Evolutionary conservation across 331 rosid genomes (phyloP).

Genomic region (Spiraea crenata): DNA sequence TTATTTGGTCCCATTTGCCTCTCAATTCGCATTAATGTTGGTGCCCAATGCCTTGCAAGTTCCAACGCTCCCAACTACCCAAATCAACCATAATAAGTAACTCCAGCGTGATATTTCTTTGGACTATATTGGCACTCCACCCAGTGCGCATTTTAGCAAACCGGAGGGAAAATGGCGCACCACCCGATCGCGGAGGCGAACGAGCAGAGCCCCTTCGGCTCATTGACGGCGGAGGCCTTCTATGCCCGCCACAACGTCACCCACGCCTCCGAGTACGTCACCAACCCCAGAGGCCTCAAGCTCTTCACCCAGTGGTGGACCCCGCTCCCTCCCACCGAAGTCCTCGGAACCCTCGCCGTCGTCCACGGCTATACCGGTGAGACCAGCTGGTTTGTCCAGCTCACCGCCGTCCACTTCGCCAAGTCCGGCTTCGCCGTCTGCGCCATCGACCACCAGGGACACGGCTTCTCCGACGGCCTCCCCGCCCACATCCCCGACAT

Average conservation of each 20-base stretch:
- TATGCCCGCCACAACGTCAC: conserved; percentile 71
- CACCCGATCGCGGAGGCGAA: conserved; percentile 84
- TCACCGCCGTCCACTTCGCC: conserved; percentile 74
- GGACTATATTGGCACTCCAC: too few species aligned
- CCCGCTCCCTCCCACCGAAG: conserved; percentile 58
- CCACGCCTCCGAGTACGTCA: conserved; percentile 67
- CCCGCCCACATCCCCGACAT: conserved; percentile 74
- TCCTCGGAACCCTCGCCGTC: conserved; percentile 59
- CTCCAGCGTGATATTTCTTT: too few species aligned
- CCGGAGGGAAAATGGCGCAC: conserved; percentile 49
- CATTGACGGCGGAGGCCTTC: conserved; percentile 62
- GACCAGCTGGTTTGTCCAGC: conserved; percentile 90
- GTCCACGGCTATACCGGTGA: conserved; percentile 97
- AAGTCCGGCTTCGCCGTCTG: conserved; percentile 80
- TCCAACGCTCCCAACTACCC: too few species aligned
- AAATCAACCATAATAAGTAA: too few species aligned
- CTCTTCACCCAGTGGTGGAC: conserved; percentile 94
- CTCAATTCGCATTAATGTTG: too few species aligned
- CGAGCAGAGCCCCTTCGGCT: conserved; percentile 75
- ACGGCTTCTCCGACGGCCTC: conserved; percentile 98
- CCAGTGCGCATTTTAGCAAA: conserved; percentile 15
- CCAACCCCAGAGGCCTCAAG: conserved; percentile 66
- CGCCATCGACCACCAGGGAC: conserved; percentile 97
- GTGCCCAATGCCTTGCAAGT: too few species aligned
- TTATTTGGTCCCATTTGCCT: too few species aligned